Base-by-base conservation (phyloP, 768 basidiomycete genomes). In the Pleurotus sapidus region DNA sequence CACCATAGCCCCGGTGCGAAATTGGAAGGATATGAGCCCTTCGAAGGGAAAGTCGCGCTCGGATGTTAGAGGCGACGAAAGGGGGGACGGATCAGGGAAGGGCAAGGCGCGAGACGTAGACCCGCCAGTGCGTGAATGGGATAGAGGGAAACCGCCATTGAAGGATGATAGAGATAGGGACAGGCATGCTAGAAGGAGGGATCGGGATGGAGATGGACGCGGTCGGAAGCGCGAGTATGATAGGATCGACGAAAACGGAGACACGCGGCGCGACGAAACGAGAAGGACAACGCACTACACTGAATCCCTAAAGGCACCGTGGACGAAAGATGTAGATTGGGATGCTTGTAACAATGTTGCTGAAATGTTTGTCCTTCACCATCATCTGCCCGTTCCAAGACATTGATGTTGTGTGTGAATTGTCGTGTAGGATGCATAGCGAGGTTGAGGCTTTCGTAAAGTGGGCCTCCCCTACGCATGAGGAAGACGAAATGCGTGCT, bases 391-490 rank as follows among this genome's bases (percentile, higher is more conserved):
- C 34, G 48, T 57, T 43, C 1, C 30, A 2, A 34, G 30, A 34
- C 30, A 11, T 43, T 56, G 9, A 27, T 55, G 25, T 39, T 54
- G 25, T 50, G 51, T 50, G n/a, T 47, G 27, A 12, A 58, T 60
- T 18, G 27, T 54, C 56, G 7, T 56, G 17, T 54, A 95, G 96
- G 82, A 70, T 98, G 56, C 91, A 97, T 65, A 73, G 76, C 14
- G 97, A 99, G 70, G 91, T 97, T 4, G 77, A 84, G 56, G 88
- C 93, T 0, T 98, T 93, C 65, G 84, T 89, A 18, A 73, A 81
- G 4, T 97, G 92, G 79, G 91, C 98, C 70, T 90, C 91, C 0
- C 95, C 97, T 0, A 87, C 91, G 0, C 82, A 82, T 2, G 77
- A 81, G 14, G 97, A 99, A 67, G 90, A 96, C 68, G 93, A 94